Conservation (phyloP, 768 basidiomycete species). For the Suillus subaureus region DNA sequence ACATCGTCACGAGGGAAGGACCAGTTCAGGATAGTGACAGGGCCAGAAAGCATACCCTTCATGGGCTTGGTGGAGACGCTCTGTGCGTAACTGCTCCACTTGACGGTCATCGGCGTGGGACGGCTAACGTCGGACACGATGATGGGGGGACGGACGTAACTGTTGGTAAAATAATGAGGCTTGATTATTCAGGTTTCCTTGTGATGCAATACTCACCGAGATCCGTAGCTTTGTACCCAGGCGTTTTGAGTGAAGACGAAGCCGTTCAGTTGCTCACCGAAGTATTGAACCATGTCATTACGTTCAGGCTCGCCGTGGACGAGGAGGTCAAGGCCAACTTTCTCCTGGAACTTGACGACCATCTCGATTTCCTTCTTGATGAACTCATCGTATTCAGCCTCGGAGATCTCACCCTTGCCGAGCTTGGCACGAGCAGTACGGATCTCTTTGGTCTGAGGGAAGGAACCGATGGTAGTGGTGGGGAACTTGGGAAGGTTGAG, state of each 20-base stretch:
- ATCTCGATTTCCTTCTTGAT: slow-evolving; percentile 96
- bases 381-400: slow-evolving; percentile 91
- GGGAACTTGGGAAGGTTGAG: slow-evolving; percentile 96
- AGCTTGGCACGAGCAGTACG: slow-evolving; percentile 95
- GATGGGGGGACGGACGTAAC: slow-evolving; percentile 98
- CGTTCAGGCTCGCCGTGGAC: slow-evolving; percentile 99
- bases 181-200: slow-evolving; percentile 7
- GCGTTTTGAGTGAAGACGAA: slow-evolving; percentile 99
- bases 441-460: slow-evolving; percentile 99
- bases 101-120: slow-evolving; percentile 89
- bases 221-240: slow-evolving; percentile 99
- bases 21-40: slow-evolving; percentile 99
- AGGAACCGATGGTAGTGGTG: slow-evolving; percentile 97
- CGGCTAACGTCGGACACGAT: slow-evolving; percentile 98
- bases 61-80: slow-evolving; percentile 90
- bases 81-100: slow-evolving; percentile 97
- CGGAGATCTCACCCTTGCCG: slow-evolving; percentile 86
- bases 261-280: slow-evolving; percentile 92
- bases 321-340: slow-evolving; percentile 91
- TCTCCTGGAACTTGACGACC: slow-evolving; percentile 97
- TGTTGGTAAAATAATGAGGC: slow-evolving; percentile 27
- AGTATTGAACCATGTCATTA: slow-evolving; percentile 99
- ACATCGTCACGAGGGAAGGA: slow-evolving; percentile 99
- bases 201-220: slow-evolving; percentile 59
- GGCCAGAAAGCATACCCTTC: slow-evolving; percentile 99